Evolutionary conservation across 768 basidiomycete genomes (phyloP), one percentile per base, ranked within the genome.

Genomic region (Hypsizygus marmoreus): DNA sequence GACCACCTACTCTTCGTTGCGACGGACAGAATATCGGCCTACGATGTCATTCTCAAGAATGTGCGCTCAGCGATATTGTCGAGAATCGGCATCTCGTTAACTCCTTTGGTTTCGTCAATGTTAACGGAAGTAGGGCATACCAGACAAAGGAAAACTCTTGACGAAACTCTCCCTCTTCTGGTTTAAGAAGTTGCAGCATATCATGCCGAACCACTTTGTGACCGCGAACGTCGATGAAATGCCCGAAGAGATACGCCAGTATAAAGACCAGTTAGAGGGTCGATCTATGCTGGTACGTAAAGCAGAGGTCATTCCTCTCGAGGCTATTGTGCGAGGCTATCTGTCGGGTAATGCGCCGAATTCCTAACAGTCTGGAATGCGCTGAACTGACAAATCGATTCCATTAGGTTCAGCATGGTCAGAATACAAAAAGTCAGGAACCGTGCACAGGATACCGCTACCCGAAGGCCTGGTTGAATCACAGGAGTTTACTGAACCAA

Each of bases 271-370:
- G 64, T 77, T 98, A 10, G 79, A 86, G 24, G 95, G 89, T 2
- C 76, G 97, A 16, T 72, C 86, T 9, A 98, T 99, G 88, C 83
- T 97, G 41, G 97, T 98, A 8, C 80, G 70, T 63, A 94, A 86
- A 59, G 95, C 94, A 1, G 78, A 86, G 61, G 88, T 98, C 22
- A 72, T 97, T 23, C 91, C 91, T 16, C 74, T 98, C 5, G 97
- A 99, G 67, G 93, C 90, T 5, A 98, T 99, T 58, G 95, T 98
- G 13, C 75, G 97, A 51, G 95, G 95, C 2, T 98, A 98, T 67
- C 74, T 99, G 48, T 90, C 95, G n/a, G 95, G 95, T 93, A n/a
- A n/a, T n/a, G 52, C 23, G 53, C 39, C 19, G 10, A 30, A 30
- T 19, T 32, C 17, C 22, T 25, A 34, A 38, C 34, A 25, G 10